phyloP scores from a whole-genome alignment of 345 rosid species.

The Dimocarpus longan region DNA sequence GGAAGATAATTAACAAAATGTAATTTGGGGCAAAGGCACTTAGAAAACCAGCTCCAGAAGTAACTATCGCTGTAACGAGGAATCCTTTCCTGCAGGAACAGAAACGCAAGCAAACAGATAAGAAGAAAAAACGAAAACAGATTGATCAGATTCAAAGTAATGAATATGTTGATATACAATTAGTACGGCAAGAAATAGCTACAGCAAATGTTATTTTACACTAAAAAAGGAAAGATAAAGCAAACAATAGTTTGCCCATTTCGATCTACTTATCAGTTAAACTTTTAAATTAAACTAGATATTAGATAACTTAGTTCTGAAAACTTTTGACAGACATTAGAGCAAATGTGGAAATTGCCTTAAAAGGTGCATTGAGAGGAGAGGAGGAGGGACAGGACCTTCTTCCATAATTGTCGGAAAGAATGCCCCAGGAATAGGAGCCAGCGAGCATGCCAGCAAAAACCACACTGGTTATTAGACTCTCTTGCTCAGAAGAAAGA shows the following conservation, averaged over 20 bases:
- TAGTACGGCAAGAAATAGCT: background rate
- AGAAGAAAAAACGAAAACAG: conserved; percentile 4
- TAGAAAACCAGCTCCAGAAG: conserved; percentile 75
- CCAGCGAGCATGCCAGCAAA: conserved; percentile 92
- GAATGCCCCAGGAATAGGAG: conserved; percentile 85
- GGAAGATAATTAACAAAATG: conserved; percentile 49
- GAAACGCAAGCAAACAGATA: conserved; percentile 18
- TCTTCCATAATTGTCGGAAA: conserved; percentile 84
- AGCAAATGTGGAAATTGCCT: background rate
- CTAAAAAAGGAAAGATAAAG: background rate
- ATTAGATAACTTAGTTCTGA: background rate
- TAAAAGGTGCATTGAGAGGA: background rate
- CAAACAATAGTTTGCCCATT: background rate
- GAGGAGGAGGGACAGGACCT: conserved; percentile 40
- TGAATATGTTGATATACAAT: background rate
- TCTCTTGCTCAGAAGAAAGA: conserved; percentile 72
- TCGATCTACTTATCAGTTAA: background rate
- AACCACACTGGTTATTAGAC: conserved; percentile 72
- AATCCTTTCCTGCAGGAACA: conserved; percentile 74
- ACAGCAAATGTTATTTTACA: background rate
- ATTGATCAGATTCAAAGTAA: conserved; percentile 2
- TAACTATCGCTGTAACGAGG: conserved; percentile 73
- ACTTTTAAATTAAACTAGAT: background rate
- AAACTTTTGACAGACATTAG: background rate
- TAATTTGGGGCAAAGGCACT: conserved; percentile 83